Base-by-base conservation (phyloP, 2,329 filamentous ascomycete species). In the Coniochaeta hoffmannii region DNA sequence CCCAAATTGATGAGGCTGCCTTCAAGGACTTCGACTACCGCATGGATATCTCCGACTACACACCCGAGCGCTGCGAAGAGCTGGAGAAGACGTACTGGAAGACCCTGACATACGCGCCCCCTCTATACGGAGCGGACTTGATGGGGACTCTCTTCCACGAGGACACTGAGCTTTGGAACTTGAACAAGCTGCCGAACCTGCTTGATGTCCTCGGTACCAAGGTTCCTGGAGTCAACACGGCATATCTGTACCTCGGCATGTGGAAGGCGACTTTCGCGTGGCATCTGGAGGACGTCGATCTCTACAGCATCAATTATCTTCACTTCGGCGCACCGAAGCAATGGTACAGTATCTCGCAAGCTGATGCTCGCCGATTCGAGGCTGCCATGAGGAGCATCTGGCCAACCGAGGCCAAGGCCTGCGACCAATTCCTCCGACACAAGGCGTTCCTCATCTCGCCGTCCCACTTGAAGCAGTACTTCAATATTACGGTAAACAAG, bases 301-400 rank as follows among this genome's bases (percentile, higher is more conserved):
- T 99, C 4, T 99, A 99, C 83, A 97, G 92, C 69, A 99, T 99
- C 79, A 99, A 99, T 74, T 99, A 97, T 70, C 91, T 99, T 57
- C 94, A 99, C 67, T 99, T 99, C 69, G 94, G 94, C 55, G 94
- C 94, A 1, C 94, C 94, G 0, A 99, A 99, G 73, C 94, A 99
- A 70, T 99, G 94, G 94, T 99, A 99, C 74, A 97, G 92, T 71
- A 97, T 99, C 61, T 96, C 93, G 0, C 95, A 97, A 69, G 89
- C 89, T 61, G 94, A 99, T 68, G 91, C 93, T 14, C 85, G 91
- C 53, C 87, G 88, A 15, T 99, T 99, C 64, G 94, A 99, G 71
- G 84, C 86, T 35, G 93, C 90, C 41, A 99, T 99, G 94, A 93
- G 88, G 73, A 91, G 80, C 66, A 89, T 96, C 56, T 99, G 93